Conservation (phyloP, 805 yeast genomes). For the Saccharomycopsis oosterbeekiorum region DNA sequence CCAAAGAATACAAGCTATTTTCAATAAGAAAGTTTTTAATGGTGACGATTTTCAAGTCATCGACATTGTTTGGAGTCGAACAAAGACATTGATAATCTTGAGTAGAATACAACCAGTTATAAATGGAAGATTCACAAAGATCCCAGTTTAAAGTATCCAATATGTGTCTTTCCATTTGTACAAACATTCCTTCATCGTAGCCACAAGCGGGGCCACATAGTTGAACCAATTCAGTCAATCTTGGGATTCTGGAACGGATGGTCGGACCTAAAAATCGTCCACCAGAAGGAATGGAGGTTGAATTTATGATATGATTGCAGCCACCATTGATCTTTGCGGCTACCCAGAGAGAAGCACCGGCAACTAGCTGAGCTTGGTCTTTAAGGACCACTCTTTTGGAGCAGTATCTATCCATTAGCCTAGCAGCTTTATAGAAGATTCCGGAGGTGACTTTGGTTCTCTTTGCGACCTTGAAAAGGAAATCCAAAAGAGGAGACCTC, state of each 20-base stretch:
- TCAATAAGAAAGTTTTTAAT: constrained; percentile 17
- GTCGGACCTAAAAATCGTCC: constrained; percentile 62
- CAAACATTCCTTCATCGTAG: constrained; percentile 52
- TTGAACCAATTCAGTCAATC: constrained; percentile 58
- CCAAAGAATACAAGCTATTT: constrained; percentile 11
- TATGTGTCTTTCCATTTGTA: constrained; percentile 75
- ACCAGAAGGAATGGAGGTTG: constrained; percentile 39
- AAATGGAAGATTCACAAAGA: constrained; percentile 42
- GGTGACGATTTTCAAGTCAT: constrained; percentile 12
- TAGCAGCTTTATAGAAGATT: constrained; percentile 57
- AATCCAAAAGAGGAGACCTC: constrained; percentile 70
- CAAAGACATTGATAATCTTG: constrained; percentile 41
- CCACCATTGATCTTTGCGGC: constrained; percentile 81
- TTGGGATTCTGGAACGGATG: constrained; percentile 65
- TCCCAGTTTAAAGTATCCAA: constrained; percentile 64
- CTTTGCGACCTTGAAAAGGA: constrained; percentile 60
- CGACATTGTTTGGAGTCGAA: constrained; percentile 30
- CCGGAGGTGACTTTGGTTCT: constrained; percentile 58
- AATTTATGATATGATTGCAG: constrained; percentile 54
- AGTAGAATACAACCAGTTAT: constrained; percentile 36
- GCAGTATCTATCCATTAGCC: constrained; percentile 83
- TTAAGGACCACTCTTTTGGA: constrained; percentile 75
- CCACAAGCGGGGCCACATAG: constrained; percentile 57
- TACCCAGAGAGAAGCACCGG: constrained; percentile 88
- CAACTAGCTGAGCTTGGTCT: constrained; percentile 83